Evolutionary conservation across 2,329 filamentous ascomycete genomes (phyloP).

Genomic region (Aspergillus sp.): DNA sequence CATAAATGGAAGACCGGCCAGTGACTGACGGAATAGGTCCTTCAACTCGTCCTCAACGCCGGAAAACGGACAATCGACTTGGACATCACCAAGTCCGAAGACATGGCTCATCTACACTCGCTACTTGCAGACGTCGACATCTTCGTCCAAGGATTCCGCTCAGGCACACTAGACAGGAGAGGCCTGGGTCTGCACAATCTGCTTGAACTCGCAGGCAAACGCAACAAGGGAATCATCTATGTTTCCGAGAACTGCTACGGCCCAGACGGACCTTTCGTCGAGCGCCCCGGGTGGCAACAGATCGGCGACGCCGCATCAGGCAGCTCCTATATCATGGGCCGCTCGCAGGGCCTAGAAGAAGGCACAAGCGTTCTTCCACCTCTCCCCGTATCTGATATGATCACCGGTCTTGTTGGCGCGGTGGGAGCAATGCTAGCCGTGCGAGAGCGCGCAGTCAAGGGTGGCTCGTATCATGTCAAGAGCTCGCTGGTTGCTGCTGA

Average conservation of each 20-base stretch:
- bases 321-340: slow-evolving; percentile 34
- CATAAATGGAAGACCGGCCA: neutral
- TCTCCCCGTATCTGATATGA: neutral
- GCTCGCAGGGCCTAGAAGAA: slow-evolving; percentile 4
- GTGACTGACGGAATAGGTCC: neutral
- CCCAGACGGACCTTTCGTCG: slow-evolving; percentile 44
- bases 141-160: slow-evolving; percentile 53
- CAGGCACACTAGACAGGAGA: slow-evolving; percentile 34
- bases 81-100: slow-evolving; percentile 45
- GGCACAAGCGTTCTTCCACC: neutral
- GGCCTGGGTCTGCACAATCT: slow-evolving; percentile 16
- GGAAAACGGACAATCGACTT: slow-evolving; percentile 26
- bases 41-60: slow-evolving; percentile 9
- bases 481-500: slow-evolving; percentile 33
- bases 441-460: slow-evolving; percentile 7
- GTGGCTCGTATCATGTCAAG: slow-evolving; percentile 20
- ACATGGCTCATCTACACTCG: slow-evolving; percentile 37
- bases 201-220: slow-evolving; percentile 37
- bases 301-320: slow-evolving; percentile 46
- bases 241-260: slow-evolving; percentile 53
- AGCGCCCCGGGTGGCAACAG: slow-evolving; percentile 52
- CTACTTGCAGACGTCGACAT: slow-evolving; percentile 53
- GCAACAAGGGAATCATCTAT: slow-evolving; percentile 47
- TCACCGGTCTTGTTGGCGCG: neutral
- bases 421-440: neutral